Base-by-base conservation (phyloP, 139 green algal genomes). In the Trebouxia sp. region DNA sequence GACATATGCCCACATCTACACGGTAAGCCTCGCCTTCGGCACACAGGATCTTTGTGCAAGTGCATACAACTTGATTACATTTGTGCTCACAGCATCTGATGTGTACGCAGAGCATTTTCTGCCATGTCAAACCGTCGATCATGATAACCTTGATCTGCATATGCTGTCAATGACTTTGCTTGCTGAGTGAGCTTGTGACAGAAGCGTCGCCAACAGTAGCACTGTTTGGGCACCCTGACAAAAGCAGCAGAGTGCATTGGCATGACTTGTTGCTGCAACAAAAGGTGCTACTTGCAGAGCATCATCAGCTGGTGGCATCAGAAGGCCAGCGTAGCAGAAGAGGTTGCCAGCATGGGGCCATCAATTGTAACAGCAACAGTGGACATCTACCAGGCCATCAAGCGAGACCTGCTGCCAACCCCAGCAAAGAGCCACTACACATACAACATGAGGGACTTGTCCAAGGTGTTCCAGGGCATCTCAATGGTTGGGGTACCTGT, bases 391-490 rank as follows among this genome's bases (percentile, higher is more conserved):
- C 50, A 53, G 17, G 42, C 42, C 39, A 85, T 86, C 39, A 91
- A 89, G 41, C 45, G 76, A 10, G 88, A 90, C 80, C 90, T 96
- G 53, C 86, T 94, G 69, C 92, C 92, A 22, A 96, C 92, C n/a
- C 92, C 92, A 39, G 86, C 85, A n/a, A 96, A 96, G 84, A 90
- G 80, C 50, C 92, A 96, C 85, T 96, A 96, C 85, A 88, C 92
- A 7, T 96, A 94, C 89, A 96, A 96, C 88, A 85, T 94, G 81
- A 80, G 92, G 6, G 92, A 96, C 85, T 92, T 94, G 80, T 87
- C 89, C 24, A 82, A 89, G 9, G 92, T 96, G 28, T 78, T 96
- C 32, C 91, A 84, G 79, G 82, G 88, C 62, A 84, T 91, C 32
- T 50, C 81, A n/a, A 89, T 83, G 67, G 66, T 89, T n/a, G 87